phyloP scores from a whole-genome alignment of 2,329 filamentous ascomycete genomes.

The Botrytis cinerea region DNA sequence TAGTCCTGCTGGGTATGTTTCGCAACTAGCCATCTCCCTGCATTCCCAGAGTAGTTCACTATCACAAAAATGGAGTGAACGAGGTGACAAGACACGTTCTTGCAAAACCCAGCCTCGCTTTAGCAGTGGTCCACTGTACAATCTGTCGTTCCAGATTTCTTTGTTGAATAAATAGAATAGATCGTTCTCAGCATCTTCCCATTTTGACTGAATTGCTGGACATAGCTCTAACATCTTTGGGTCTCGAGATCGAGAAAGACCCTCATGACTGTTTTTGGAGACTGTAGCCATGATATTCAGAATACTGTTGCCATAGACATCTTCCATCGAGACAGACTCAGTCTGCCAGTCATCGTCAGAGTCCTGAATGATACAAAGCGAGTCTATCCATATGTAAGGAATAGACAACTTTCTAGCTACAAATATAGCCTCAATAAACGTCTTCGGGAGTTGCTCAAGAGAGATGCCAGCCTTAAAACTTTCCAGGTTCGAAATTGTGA shows the following conservation, averaged over 20 bases:
- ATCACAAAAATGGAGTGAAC: slow-evolving; percentile 27
- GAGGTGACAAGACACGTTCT: slow-evolving; percentile 28
- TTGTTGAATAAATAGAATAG: not conserved
- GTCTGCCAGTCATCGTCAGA: slow-evolving; percentile 14
- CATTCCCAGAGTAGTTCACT: slow-evolving; percentile 26
- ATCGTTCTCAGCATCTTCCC: not conserved
- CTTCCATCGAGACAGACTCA: slow-evolving; percentile 9
- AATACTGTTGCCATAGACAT: slow-evolving; percentile 11
- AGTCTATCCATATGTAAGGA: slow-evolving; percentile 11
- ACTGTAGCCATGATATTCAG: not conserved
- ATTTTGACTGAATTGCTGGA: not conserved
- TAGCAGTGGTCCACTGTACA: not conserved
- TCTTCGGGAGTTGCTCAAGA: slow-evolving; percentile 1
- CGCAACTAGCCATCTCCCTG: not conserved
- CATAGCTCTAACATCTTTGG: not conserved
- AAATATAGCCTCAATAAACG: slow-evolving; percentile 5
- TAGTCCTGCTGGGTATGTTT: not conserved
- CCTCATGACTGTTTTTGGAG: slow-evolving; percentile 8
- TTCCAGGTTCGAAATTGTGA: not conserved
- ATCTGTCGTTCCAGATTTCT: fast-evolving
- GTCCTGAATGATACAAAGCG: slow-evolving; percentile 21
- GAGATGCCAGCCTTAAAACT: not conserved
- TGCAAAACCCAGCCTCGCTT: slow-evolving; percentile 32
- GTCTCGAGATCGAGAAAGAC: slow-evolving; percentile 3
- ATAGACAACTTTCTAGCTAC: not conserved